Conservation (phyloP, 176 grass and related monocot species). For the Pontederia crassipes region DNA sequence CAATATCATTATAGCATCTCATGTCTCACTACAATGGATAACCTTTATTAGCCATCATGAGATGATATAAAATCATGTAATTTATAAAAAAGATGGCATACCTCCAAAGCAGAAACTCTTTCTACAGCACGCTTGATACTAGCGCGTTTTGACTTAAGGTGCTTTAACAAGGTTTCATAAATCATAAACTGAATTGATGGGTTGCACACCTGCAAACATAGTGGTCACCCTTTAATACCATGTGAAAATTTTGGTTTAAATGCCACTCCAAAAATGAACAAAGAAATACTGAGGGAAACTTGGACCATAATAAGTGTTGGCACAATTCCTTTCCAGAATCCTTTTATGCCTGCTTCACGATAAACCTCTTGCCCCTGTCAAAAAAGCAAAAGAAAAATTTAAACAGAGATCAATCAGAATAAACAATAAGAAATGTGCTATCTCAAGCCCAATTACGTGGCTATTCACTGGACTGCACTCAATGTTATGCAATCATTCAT, state of each 20-base stretch:
- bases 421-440: not conserved
- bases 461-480: too few species aligned
- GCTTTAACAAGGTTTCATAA: conserved; percentile 82
- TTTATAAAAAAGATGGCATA: conserved; percentile 17
- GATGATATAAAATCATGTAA: not conserved
- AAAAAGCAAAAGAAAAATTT: conserved; percentile 5
- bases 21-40: too few species aligned
- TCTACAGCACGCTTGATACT: conserved; percentile 39
- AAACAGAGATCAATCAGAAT: not conserved
- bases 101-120: conserved; percentile 76
- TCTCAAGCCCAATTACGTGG: too few species aligned
- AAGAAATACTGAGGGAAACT: not conserved
- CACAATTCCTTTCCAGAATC: conserved; percentile 97
- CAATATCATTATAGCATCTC: too few species aligned
- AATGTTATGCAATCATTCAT: too few species aligned
- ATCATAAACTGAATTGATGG: conserved; percentile 99
- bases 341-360: conserved; percentile 64
- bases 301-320: conserved; percentile 95
- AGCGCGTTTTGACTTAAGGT: conserved; percentile 45
- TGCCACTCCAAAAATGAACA: not conserved
- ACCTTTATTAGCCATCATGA: not conserved
- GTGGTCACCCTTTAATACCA: not conserved
- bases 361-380: conserved; percentile 67
- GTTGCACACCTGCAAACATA: conserved; percentile 63
- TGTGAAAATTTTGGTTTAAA: not conserved